These are phyloP conservation scores for Tremellales sp. DNA, from an alignment of 1,284 basidiomycete genomes.

Conservation along the genomic window DNA sequence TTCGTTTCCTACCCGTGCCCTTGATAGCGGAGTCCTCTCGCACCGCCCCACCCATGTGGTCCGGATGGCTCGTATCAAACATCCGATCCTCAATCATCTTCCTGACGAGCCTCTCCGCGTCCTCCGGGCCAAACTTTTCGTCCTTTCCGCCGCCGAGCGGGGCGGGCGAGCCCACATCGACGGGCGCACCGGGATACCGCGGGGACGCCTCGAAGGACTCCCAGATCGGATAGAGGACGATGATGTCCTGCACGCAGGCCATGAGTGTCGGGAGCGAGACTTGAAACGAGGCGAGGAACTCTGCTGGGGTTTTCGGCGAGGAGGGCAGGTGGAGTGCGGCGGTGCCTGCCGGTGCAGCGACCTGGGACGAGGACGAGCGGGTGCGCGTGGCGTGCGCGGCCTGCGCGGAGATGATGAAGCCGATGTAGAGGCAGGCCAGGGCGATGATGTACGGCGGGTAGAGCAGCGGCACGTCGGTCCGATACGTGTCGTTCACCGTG, in stretches of 20 bases:
- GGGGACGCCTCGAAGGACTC: constrained; percentile 57
- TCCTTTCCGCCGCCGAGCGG: constrained; percentile 23
- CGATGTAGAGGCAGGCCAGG: constrained; percentile 82
- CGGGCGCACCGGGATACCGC: constrained; percentile 3
- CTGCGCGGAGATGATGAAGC: constrained; percentile 53
- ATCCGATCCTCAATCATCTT: constrained; percentile 66
- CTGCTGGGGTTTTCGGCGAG: constrained; percentile 40
- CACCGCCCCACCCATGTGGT: constrained; percentile 29
- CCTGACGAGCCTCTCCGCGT: constrained; percentile 52
- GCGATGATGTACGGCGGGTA: constrained; percentile 94
- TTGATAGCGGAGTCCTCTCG: constrained; percentile 4
- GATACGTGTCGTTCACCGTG: constrained; percentile 92
- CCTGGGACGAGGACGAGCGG: constrained; percentile 46
- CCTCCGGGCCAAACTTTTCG: constrained; percentile 41
- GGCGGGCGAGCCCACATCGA: neutral
- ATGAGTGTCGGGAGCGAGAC: constrained; percentile 76
- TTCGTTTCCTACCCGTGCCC: constrained; percentile 19
- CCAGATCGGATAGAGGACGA: constrained; percentile 84
- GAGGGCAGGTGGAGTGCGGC: constrained; percentile 31
- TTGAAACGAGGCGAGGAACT: constrained; percentile 80
- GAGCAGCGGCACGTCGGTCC: constrained; percentile 81
- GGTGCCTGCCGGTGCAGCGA: too few species aligned
- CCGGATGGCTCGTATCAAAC: constrained; percentile 59
- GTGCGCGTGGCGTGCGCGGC: constrained; percentile 40
- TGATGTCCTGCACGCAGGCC: constrained; percentile 86